Percentiles rank a stretch among this genome's conserved stretches.
Conservation (phyloP, 2,329 filamentous ascomycete genomes). For the Paramyrothecium roridum region DNA sequence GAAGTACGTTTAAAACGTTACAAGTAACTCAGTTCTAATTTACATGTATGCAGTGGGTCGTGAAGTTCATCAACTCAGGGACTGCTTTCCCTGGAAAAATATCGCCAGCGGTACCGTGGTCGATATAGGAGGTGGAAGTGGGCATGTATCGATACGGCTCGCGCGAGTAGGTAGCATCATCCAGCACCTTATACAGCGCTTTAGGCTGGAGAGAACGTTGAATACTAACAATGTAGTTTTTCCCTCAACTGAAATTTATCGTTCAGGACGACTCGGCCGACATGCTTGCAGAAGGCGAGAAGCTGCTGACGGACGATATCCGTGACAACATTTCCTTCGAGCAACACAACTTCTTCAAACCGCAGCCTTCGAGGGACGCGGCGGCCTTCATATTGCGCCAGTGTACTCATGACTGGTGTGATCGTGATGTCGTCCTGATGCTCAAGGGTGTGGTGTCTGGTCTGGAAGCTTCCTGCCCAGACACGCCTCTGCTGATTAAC, state of each 20-base stretch:
- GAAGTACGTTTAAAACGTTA: no score
- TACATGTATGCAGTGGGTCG: no score
- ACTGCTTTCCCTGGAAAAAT: constrained; percentile 13
- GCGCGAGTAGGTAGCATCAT: background rate
- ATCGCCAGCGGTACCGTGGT: constrained; percentile 13
- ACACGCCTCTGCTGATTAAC: constrained; percentile 18
- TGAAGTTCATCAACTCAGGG: constrained; percentile 8
- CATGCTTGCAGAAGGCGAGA: constrained; percentile 16
- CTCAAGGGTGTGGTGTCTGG: constrained; percentile 17
- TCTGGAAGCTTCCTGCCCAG: constrained; percentile 12
- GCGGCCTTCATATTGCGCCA: constrained; percentile 19
- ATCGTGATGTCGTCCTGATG: constrained; percentile 18
- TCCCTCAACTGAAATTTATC: constrained; percentile 17
- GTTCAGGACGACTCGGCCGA: constrained; percentile 15
- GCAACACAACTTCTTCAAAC: constrained; percentile 20
- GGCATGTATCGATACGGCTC: constrained; percentile 10
- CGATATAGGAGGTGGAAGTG: constrained; percentile 21
- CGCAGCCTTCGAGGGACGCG: constrained; percentile 14
- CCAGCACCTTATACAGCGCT: no score
- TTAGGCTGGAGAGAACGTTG: no score
- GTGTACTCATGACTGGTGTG: constrained; percentile 17
- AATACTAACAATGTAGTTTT: constrained; percentile 1
- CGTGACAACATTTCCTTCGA: constrained; percentile 11
- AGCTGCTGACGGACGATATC: background rate
- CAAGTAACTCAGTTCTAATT: no score